These are phyloP conservation scores for Lasiosphaeria miniovina DNA, from an alignment of 495 filamentous ascomycete genomes.

Conservation along the genomic window DNA sequence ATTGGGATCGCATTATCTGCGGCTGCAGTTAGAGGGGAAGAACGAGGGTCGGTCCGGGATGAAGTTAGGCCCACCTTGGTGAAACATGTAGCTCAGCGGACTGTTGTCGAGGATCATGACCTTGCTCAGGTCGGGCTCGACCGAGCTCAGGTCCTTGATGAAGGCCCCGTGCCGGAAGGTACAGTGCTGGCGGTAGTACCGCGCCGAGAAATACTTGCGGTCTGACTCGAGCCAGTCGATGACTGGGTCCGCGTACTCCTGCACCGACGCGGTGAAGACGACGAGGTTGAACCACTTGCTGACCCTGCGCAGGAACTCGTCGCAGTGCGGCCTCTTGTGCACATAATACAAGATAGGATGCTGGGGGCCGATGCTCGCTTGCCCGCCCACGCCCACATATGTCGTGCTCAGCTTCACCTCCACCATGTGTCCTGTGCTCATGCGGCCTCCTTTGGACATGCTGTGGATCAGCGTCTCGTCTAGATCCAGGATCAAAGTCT, in stretches of 20 bases:
- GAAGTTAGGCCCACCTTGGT: conserved; percentile 67
- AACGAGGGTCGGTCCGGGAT: conserved; percentile 7
- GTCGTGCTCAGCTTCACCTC: conserved; percentile 83
- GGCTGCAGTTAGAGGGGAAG: conserved; percentile 15
- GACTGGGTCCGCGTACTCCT: conserved; percentile 97
- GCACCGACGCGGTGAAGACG: conserved; percentile 93
- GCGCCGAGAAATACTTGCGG: conserved; percentile 85
- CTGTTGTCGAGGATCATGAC: conserved; percentile 99
- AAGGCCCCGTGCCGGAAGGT: conserved; percentile 92
- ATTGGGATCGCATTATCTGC: conserved; percentile 92
- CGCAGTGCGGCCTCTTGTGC: conserved; percentile 93
- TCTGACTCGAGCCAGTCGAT: conserved; percentile 99
- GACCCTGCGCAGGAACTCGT: conserved; percentile 91
- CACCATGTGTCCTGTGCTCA: conserved; percentile 97
- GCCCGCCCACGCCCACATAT: conserved; percentile 59
- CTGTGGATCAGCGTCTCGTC: conserved; percentile 98
- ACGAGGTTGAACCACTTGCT: conserved; percentile 98
- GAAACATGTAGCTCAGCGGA: conserved; percentile 97
- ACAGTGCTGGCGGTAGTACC: conserved; percentile 96
- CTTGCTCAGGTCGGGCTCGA: conserved; percentile 92
- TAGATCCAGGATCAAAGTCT: conserved; percentile 91
- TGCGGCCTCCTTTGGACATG: conserved; percentile 90
- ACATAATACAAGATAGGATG: conserved; percentile 98
- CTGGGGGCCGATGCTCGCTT: conserved; percentile 70
- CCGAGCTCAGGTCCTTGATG: conserved; percentile 94